These are phyloP conservation scores for Clonostachys rosea DNA, from an alignment of 2,329 filamentous ascomycete species.

Conservation along the genomic window DNA sequence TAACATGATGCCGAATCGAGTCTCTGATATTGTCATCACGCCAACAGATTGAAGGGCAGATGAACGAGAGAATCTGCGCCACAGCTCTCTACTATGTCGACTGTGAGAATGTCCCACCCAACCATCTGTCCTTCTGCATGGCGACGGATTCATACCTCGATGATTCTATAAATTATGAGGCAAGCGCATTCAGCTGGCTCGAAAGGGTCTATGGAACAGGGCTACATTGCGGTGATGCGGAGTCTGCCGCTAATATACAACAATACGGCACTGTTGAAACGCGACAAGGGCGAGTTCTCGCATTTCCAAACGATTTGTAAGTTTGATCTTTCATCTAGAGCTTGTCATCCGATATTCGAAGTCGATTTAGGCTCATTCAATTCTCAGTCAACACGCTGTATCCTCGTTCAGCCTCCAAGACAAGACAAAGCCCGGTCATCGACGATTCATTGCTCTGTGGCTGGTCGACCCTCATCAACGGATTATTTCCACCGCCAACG, in stretches of 20 bases:
- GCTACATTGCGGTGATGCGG: not conserved
- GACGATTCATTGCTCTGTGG: slow-evolving; percentile 47
- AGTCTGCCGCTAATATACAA: not conserved
- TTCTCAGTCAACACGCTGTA: slow-evolving; percentile 33
- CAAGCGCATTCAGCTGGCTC: slow-evolving; percentile 2
- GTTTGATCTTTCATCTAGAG: too few species aligned
- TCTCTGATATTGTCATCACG: too few species aligned
- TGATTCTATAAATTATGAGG: not conserved
- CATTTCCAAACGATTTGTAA: slow-evolving; percentile 4
- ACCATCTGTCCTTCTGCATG: slow-evolving; percentile 10
- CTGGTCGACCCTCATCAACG: slow-evolving; percentile 43
- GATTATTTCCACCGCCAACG: slow-evolving; percentile 22
- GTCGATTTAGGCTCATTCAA: too few species aligned
- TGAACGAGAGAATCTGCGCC: slow-evolving; percentile 17
- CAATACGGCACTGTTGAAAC: slow-evolving; percentile 3
- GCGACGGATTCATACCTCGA: not conserved
- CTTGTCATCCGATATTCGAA: too few species aligned
- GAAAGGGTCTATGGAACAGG: slow-evolving; percentile 1
- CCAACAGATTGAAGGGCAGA: slow-evolving; percentile 23
- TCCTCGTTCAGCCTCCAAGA: slow-evolving; percentile 41
- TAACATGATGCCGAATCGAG: too few species aligned
- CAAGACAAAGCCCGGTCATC: slow-evolving; percentile 38
- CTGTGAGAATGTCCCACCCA: slow-evolving; percentile 24
- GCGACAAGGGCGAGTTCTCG: slow-evolving; percentile 1
- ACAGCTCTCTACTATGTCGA: slow-evolving; percentile 9